Evolutionary conservation across 1,284 basidiomycete genomes (phyloP).

Genomic region (Coniophora puteana): DNA sequence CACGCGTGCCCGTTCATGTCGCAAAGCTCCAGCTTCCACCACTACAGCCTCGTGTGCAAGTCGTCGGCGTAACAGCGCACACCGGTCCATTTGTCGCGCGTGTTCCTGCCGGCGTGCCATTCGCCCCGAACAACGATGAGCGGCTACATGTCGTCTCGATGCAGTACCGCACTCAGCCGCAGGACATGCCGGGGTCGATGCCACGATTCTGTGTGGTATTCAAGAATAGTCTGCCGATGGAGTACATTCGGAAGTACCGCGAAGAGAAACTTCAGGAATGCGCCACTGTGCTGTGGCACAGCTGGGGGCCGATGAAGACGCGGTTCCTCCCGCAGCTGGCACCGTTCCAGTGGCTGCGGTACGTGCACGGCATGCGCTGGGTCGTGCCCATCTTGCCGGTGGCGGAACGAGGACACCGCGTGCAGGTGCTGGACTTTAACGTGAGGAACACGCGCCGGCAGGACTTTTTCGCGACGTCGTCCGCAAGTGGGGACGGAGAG

Average conservation of each 20-base stretch:
- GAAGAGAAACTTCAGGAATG: constrained; percentile 1
- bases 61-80: constrained; percentile 24
- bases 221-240: constrained; percentile 32
- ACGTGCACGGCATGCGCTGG: constrained; percentile 43
- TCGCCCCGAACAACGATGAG: constrained; percentile 33
- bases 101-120: constrained; percentile 28
- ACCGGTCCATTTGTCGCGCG: constrained; percentile 35
- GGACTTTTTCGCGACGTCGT: constrained; percentile 7
- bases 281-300: constrained; percentile 39
- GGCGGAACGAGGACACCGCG: constrained; percentile 8
- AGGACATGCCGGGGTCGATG: constrained; percentile 9
- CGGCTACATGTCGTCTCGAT: constrained; percentile 44
- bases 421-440: constrained; percentile 38
- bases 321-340: constrained; percentile 31
- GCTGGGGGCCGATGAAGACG: constrained; percentile 42
- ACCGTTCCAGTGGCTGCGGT: constrained; percentile 39
- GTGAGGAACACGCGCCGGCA: constrained; percentile 9
- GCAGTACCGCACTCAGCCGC: constrained; percentile 21
- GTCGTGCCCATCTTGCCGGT: constrained; percentile 23
- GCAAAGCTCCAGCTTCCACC: constrained; percentile 33
- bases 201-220: constrained; percentile 31
- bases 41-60: constrained; percentile 11
- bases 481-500: background rate
- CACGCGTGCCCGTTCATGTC: constrained; percentile 11
- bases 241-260: constrained; percentile 17